A percentile compares a stretch with the other conserved stretches of the same genome.
Conservation (phyloP, 2,329 filamentous ascomycete species). For the Penicillium thymicola region DNA sequence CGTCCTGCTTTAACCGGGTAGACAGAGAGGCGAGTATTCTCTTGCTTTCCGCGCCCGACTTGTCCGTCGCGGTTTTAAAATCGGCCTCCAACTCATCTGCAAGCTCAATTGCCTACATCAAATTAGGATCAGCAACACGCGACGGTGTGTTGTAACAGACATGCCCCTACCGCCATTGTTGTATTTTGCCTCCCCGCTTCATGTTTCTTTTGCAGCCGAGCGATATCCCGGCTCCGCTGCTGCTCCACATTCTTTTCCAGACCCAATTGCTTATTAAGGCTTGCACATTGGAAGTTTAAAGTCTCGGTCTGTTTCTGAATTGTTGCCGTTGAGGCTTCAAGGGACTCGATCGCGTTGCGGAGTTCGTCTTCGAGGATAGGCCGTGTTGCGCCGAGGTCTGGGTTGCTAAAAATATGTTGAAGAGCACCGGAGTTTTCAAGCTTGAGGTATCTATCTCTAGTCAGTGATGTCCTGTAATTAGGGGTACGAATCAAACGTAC, state of each 20-base stretch:
- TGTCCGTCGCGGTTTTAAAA: conserved; percentile 32
- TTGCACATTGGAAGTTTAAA: conserved; percentile 33
- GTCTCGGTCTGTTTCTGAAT: conserved; percentile 35
- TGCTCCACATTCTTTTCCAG: conserved; percentile 22
- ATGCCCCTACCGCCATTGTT: conserved; percentile 30
- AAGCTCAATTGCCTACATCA: conserved; percentile 35
- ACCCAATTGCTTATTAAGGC: conserved; percentile 26
- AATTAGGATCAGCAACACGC: conserved; percentile 18
- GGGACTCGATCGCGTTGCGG: conserved; percentile 32
- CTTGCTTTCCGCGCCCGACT: conserved; percentile 31
- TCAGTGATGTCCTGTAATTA: neutral
- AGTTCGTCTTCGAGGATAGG: conserved; percentile 42
- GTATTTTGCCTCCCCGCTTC: conserved; percentile 35
- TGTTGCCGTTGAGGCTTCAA: conserved; percentile 37
- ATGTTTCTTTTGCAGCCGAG: conserved; percentile 35
- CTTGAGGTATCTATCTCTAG: conserved; percentile 30
- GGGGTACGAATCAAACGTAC: conserved; percentile 21
- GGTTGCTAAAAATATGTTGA: conserved; percentile 26
- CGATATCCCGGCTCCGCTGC: conserved; percentile 26
- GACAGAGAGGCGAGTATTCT: conserved; percentile 34
- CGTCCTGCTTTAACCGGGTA: conserved; percentile 37
- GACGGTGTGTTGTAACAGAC: neutral
- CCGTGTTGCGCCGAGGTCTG: conserved; percentile 31
- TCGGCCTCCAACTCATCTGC: conserved; percentile 31
- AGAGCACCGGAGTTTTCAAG: conserved; percentile 34